These are phyloP conservation scores for Paxillus ammoniavirescens DNA, from an alignment of 768 basidiomycete genomes.

Conservation along the genomic window DNA sequence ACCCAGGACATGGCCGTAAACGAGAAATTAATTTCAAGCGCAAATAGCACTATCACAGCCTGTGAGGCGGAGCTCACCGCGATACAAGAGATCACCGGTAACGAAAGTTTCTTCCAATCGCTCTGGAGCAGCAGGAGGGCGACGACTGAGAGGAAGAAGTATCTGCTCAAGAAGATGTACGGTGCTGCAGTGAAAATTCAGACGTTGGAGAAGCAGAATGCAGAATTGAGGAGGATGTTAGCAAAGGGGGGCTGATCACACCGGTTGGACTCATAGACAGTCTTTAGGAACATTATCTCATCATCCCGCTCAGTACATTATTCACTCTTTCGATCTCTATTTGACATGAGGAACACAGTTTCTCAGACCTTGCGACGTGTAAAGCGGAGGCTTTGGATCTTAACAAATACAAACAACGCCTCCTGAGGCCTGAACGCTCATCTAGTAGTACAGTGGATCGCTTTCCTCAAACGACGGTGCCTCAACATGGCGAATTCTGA, in stretches of 20 bases:
- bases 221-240: constrained; percentile 58
- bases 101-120: constrained; percentile 40
- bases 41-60: constrained; percentile 62
- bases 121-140: constrained; percentile 48
- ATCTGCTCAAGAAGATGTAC: constrained; percentile 74
- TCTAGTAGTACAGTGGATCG: background rate
- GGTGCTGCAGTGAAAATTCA: constrained; percentile 68
- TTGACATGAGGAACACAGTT: constrained; percentile 40
- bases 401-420: constrained; percentile 25
- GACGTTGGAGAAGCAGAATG: constrained; percentile 68
- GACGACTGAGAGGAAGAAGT: constrained; percentile 57
- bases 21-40: constrained; percentile 55
- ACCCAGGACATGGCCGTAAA: constrained; percentile 82
- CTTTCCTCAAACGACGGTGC: background rate
- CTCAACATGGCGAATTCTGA: constrained; percentile 37
- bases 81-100: constrained; percentile 61
- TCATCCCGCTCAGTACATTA: too few relatives aligned
- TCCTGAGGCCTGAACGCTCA: background rate
- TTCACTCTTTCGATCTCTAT: too few relatives aligned
- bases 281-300: too few relatives aligned
- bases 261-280: too few relatives aligned
- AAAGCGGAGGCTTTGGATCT: constrained; percentile 16
- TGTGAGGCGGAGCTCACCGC: constrained; percentile 76
- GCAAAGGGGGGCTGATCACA: constrained; percentile 34
- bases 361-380: constrained; percentile 1